These are phyloP conservation scores for Penicillium macrosclerotiorum DNA, from an alignment of 495 filamentous ascomycete species.

Conservation along the genomic window DNA sequence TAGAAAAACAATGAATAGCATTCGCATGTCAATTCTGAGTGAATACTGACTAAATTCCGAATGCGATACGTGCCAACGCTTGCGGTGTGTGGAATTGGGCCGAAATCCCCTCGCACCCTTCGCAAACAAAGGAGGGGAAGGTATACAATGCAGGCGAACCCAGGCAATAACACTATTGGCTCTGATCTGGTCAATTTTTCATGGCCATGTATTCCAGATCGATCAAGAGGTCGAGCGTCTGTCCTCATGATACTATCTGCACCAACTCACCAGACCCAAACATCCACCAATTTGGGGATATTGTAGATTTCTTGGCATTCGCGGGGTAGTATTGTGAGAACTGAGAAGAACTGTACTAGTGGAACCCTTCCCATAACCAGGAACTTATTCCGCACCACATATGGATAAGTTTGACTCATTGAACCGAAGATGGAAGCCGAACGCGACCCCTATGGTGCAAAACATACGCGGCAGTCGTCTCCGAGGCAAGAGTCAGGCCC, in stretches of 20 bases:
- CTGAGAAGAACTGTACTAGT: slow-evolving; percentile 1
- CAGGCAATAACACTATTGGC: neutral
- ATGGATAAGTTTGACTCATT: slow-evolving; percentile 9
- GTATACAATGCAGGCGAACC: slow-evolving; percentile 10
- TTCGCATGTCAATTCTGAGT: too few relatives aligned
- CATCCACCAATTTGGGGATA: neutral
- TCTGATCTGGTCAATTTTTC: too few relatives aligned
- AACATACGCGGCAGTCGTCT: too few relatives aligned
- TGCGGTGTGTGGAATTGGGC: too few relatives aligned
- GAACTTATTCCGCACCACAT: slow-evolving; percentile 3
- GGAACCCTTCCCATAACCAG: neutral
- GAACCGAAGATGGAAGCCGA: slow-evolving; percentile 4
- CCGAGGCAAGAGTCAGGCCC: too few relatives aligned
- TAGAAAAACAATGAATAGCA: neutral
- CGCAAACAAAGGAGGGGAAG: slow-evolving; percentile 1
- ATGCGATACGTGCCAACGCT: too few relatives aligned
- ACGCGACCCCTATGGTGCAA: slow-evolving; percentile 12
- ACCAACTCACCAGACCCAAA: neutral
- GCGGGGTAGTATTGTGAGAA: slow-evolving; percentile 7
- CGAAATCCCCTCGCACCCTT: slow-evolving; percentile 6
- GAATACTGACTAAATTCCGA: too few relatives aligned
- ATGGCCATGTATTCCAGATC: too few relatives aligned
- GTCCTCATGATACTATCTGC: slow-evolving; percentile 5
- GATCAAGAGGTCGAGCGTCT: slow-evolving; percentile 1
- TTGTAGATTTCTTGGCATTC: slow-evolving; percentile 5